These are phyloP conservation scores for Trichoderma orchidacearum DNA, from an alignment of 495 filamentous ascomycete species.

Conservation along the genomic window DNA sequence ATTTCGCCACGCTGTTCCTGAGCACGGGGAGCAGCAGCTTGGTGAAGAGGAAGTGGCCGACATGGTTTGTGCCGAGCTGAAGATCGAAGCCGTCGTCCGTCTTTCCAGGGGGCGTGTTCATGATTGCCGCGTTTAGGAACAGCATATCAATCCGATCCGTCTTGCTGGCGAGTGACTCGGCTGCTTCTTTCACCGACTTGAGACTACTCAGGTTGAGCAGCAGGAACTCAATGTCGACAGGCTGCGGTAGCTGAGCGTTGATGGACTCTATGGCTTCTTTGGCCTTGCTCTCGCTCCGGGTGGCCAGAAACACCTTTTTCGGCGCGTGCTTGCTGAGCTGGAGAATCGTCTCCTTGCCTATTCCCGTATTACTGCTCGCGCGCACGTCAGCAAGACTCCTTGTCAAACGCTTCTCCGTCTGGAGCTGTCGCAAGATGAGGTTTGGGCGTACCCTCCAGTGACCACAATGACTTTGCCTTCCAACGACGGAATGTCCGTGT, in stretches of 20 bases:
- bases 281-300: constrained; percentile 31
- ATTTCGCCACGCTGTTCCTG: constrained; percentile 30
- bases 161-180: constrained; percentile 7
- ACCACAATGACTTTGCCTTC: constrained; percentile 45
- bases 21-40: constrained; percentile 47
- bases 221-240: constrained; percentile 14
- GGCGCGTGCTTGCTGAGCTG: constrained; percentile 48
- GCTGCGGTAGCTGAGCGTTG: neutral
- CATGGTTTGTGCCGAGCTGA: constrained; percentile 60
- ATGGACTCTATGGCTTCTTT: constrained; percentile 9
- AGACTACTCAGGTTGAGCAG: constrained; percentile 23
- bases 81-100: constrained; percentile 58
- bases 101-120: constrained; percentile 33
- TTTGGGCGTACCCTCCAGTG: constrained; percentile 43
- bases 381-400: neutral
- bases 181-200: constrained; percentile 13
- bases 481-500: constrained; percentile 43
- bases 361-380: constrained; percentile 41
- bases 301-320: constrained; percentile 48
- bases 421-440: constrained; percentile 5
- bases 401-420: too few relatives aligned
- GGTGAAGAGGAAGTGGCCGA: constrained; percentile 54
- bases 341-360: constrained; percentile 50
- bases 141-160: constrained; percentile 26
- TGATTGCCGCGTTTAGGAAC: constrained; percentile 52